phyloP scores from a whole-genome alignment of 495 filamentous ascomycete genomes.

The Aspergillus hancockii region DNA sequence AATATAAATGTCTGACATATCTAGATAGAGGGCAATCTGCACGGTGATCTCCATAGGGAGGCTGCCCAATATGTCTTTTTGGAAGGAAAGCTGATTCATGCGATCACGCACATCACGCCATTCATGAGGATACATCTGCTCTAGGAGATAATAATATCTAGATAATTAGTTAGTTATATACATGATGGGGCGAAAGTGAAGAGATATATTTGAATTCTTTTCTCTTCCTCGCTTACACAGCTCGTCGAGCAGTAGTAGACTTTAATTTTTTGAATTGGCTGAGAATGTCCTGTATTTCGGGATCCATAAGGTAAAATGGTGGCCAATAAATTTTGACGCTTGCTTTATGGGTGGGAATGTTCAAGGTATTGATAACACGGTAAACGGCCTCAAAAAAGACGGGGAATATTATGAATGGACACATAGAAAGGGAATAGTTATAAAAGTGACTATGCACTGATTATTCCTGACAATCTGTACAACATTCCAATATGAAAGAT shows the following conservation, averaged over 20 bases:
- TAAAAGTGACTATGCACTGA: neutral
- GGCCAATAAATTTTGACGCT: neutral
- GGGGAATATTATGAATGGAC: neutral
- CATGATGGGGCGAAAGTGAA: neutral
- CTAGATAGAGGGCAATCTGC: conserved; percentile 25
- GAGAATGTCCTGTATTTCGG: conserved; percentile 16
- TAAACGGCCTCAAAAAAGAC: neutral
- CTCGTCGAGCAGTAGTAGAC: conserved; percentile 11
- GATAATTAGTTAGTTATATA: neutral
- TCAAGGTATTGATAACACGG: neutral
- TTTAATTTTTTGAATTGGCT: conserved; percentile 13
- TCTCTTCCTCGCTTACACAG: conserved; percentile 8
- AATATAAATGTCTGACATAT: conserved; percentile 26
- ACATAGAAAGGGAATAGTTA: neutral
- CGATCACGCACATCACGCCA: conserved; percentile 33
- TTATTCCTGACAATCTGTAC: neutral
- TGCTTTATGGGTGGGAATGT: no score
- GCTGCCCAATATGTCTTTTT: conserved; percentile 36
- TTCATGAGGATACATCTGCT: conserved; percentile 32
- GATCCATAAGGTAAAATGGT: conserved; percentile 10
- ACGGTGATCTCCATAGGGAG: conserved; percentile 36
- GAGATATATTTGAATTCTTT: neutral
- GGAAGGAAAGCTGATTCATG: conserved; percentile 22
- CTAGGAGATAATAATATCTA: conserved; percentile 32
- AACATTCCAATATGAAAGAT: neutral